Base-by-base conservation (phyloP, 2,329 filamentous ascomycete species). In the Cercospora sp. region DNA sequence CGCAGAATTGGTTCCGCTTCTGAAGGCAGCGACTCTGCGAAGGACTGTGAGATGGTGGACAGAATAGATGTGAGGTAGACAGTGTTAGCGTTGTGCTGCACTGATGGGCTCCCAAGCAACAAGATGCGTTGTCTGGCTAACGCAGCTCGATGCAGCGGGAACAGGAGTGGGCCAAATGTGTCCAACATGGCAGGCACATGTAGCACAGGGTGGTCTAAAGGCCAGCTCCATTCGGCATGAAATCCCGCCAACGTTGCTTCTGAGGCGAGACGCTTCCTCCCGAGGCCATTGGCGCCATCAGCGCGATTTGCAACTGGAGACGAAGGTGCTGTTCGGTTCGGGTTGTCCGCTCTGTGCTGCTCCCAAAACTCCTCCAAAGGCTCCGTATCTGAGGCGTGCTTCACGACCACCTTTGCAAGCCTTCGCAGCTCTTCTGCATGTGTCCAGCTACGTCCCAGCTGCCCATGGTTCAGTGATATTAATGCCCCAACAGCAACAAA, bases 61-160 rank as follows among this genome's bases (percentile, higher is more conserved):
- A 99, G 85, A 64, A 98, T 86, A n/a, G 94, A 97, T 62, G 98
- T 87, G 78, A 95, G 89, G 81, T 98, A 99, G 70, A 98, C 95
- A 94, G 71, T 18, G 80, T 97, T 92, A 82, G 94, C 98, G 64
- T 89, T 87, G 74, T 89, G 84, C 77, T 94, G 90, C 24, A 99
- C 93, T 0, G 95, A 95, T 10, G 94, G 90, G 78, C 94, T 89
- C 18, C 91, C 90, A 28, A 95, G 90, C 69, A 99, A 90, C 62
- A 99, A 81, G 66, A 99, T 94, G 66, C 95, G 88, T 81, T 95
- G 94, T 66, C 94, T 88, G 70, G 97, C 81, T 61, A 99, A 82
- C 7, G 94, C 93, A 55, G 93, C 93, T 74, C 95, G 89, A 74
- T 97, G 91, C 70, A 99, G 87, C 10, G 95, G 92, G 77, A 97